A percentile compares a stretch with the other conserved stretches of the same genome.
Conservation (phyloP, 495 filamentous ascomycete species). For the Xylaria cubensis region DNA sequence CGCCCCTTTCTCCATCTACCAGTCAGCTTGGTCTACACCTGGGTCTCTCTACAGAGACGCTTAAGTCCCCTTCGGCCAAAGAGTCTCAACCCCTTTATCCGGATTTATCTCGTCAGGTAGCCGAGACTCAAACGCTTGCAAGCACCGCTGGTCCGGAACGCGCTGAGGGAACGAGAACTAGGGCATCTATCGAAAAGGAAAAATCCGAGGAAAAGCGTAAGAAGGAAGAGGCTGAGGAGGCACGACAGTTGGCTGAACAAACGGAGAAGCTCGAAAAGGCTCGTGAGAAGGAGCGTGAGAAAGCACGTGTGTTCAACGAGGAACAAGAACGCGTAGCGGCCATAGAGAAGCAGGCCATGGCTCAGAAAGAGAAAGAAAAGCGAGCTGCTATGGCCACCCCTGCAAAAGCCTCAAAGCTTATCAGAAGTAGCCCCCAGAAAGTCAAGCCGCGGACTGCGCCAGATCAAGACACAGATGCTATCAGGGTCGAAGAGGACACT, state of each 20-base stretch:
- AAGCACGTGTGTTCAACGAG: conserved; percentile 65
- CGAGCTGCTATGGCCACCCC: conserved; percentile 41
- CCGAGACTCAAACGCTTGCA: conserved; percentile 36
- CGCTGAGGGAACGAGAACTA: conserved; percentile 65
- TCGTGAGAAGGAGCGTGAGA: conserved; percentile 65
- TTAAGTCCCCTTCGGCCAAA: conserved; percentile 41
- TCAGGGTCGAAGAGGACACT: conserved; percentile 47
- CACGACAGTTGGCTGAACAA: conserved; percentile 53
- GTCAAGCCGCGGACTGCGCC: conserved; percentile 49
- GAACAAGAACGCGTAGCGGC: conserved; percentile 63
- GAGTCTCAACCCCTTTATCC: conserved; percentile 51
- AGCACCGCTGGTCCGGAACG: conserved; percentile 48
- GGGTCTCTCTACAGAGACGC: conserved; percentile 47
- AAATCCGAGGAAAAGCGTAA: conserved; percentile 67
- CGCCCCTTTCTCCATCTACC: conserved; percentile 53
- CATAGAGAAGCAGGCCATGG: conserved; percentile 54
- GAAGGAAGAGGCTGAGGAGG: conserved; percentile 64
- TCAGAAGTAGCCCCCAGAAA: conserved; percentile 57
- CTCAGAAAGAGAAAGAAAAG: conserved; percentile 53
- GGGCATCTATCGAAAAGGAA: conserved; percentile 76
- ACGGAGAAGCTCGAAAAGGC: conserved; percentile 64
- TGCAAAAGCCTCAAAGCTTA: conserved; percentile 48
- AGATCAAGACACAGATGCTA: conserved; percentile 46
- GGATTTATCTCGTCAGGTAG: conserved; percentile 48
- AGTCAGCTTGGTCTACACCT: conserved; percentile 44